phyloP scores from a whole-genome alignment of 208 protist genomes.

The Porcisia hertigi region DNA sequence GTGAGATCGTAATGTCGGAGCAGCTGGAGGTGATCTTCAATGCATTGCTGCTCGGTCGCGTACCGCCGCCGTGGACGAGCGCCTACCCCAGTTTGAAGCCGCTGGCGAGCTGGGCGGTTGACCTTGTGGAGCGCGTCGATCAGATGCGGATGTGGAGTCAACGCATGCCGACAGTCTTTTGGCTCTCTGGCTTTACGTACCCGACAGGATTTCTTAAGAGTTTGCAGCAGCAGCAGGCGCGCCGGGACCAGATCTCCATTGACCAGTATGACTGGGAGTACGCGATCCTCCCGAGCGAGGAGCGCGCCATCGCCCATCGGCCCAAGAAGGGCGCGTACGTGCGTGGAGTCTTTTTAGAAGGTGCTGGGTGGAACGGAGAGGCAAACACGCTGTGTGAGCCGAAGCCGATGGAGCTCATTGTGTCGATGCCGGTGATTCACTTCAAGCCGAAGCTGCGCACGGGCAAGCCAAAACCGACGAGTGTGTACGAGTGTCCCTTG shows the following conservation, averaged over 20 bases:
- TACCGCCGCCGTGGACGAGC: slow-evolving; percentile 94
- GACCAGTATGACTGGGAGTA: slow-evolving; percentile 99
- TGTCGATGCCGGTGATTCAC: slow-evolving; percentile 98
- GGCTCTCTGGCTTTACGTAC: slow-evolving; percentile 98
- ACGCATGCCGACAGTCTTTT: slow-evolving; percentile 95
- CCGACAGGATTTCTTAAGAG: slow-evolving; percentile 98
- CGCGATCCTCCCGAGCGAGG: slow-evolving; percentile 87
- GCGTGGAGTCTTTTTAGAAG: slow-evolving; percentile 96
- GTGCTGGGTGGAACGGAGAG: slow-evolving; percentile 95
- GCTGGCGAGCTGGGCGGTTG: slow-evolving; percentile 95
- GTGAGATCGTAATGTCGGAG: slow-evolving; percentile 97
- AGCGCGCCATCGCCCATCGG: slow-evolving; percentile 87
- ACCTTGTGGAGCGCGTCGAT: slow-evolving; percentile 94
- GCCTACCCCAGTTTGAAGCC: slow-evolving; percentile 98
- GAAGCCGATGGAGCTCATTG: slow-evolving; percentile 96
- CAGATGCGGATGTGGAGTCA: slow-evolving; percentile 94
- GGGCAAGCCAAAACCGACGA: slow-evolving; percentile 64
- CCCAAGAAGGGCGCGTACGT: slow-evolving; percentile 97
- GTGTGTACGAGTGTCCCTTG: slow-evolving; percentile 94
- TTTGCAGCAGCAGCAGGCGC: slow-evolving; percentile 95
- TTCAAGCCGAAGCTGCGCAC: slow-evolving; percentile 96
- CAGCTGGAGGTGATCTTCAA: slow-evolving; percentile 96
- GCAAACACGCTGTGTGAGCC: slow-evolving; percentile 93
- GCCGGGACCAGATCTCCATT: slow-evolving; percentile 93
- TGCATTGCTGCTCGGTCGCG: slow-evolving; percentile 87